A percentile compares a stretch with the other conserved stretches of the same genome.
phyloP scores from a whole-genome alignment of 2,329 filamentous ascomycete genomes.

The Ophiostoma ulmi region DNA sequence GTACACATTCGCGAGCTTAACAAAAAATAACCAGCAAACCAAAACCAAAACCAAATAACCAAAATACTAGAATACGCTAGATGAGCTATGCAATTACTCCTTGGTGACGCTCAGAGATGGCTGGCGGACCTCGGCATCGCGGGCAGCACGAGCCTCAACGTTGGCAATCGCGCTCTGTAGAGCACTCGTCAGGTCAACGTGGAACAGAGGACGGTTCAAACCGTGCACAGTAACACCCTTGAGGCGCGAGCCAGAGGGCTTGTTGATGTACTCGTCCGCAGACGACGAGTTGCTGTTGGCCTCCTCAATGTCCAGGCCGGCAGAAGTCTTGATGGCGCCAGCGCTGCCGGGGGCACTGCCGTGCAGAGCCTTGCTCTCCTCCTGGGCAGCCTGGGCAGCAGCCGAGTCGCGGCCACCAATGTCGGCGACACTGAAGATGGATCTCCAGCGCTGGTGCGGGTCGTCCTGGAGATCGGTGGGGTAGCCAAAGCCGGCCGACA shows the following conservation, averaged over 20 bases:
- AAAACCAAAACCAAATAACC: not conserved
- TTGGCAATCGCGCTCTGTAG: conserved; percentile 83
- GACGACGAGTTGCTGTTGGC: conserved; percentile 26
- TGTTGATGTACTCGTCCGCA: conserved; percentile 35
- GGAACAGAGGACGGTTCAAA: conserved; percentile 87
- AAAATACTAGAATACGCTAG: not conserved
- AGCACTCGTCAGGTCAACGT: conserved; percentile 84
- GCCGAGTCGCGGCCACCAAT: conserved; percentile 66
- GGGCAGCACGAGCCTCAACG: conserved; percentile 52
- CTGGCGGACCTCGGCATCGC: conserved; percentile 22
- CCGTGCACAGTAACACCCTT: conserved; percentile 65
- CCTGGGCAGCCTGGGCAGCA: conserved; percentile 60
- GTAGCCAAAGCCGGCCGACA: conserved; percentile 52
- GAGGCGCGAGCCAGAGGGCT: not conserved
- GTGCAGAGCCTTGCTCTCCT: conserved; percentile 50
- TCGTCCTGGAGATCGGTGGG: conserved; percentile 54
- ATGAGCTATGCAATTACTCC: not conserved
- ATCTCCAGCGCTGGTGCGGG: conserved; percentile 70
- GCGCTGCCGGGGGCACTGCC: conserved; percentile 17
- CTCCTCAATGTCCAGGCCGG: conserved; percentile 29
- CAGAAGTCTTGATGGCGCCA: conserved; percentile 19
- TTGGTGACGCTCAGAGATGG: conserved; percentile 16
- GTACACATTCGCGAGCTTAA: not conserved
- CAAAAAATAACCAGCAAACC: conserved; percentile 5
- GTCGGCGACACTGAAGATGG: conserved; percentile 92